Evolutionary conservation across 352 stramenopile species (phyloP).

Genomic region (Sclerospora graminicola): DNA sequence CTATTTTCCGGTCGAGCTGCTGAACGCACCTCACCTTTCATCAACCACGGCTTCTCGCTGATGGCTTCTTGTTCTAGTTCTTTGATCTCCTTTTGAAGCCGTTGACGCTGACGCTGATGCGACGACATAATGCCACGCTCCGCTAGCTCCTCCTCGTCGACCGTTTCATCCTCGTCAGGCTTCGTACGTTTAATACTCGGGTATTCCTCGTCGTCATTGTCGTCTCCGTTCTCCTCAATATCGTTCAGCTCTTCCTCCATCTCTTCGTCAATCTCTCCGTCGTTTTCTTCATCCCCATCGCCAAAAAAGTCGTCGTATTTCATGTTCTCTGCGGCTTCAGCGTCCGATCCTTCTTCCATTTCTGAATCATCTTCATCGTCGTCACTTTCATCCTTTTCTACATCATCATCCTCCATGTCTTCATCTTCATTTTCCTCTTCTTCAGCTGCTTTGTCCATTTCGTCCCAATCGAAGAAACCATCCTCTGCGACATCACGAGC

Average conservation of each 20-base stretch:
- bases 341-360: constrained; percentile 40
- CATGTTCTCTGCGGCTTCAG: constrained; percentile 45
- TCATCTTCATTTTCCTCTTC: constrained; percentile 45
- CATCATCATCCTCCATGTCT: constrained; percentile 28
- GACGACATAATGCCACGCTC: constrained; percentile 77
- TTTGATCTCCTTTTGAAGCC: constrained; percentile 75
- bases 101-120: constrained; percentile 55
- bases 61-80: constrained; percentile 83
- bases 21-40: constrained; percentile 87
- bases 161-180: constrained; percentile 40
- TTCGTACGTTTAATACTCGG: constrained; percentile 39
- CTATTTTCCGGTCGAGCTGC: constrained; percentile 86
- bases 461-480: constrained; percentile 81
- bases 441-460: constrained; percentile 79
- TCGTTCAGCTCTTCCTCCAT: constrained; percentile 43
- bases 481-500: constrained; percentile 60
- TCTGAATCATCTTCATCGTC: constrained; percentile 42
- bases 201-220: constrained; percentile 50
- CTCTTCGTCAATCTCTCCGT: constrained; percentile 31
- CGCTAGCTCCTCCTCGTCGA: constrained; percentile 59
- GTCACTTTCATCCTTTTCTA: constrained; percentile 27
- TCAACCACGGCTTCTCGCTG: constrained; percentile 89
- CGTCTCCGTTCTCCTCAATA: constrained; percentile 27
- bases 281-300: constrained; percentile 28
- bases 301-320: constrained; percentile 58